Conservation (phyloP, 2,329 filamentous ascomycete species). For the Neopestalotiopsis rosae region DNA sequence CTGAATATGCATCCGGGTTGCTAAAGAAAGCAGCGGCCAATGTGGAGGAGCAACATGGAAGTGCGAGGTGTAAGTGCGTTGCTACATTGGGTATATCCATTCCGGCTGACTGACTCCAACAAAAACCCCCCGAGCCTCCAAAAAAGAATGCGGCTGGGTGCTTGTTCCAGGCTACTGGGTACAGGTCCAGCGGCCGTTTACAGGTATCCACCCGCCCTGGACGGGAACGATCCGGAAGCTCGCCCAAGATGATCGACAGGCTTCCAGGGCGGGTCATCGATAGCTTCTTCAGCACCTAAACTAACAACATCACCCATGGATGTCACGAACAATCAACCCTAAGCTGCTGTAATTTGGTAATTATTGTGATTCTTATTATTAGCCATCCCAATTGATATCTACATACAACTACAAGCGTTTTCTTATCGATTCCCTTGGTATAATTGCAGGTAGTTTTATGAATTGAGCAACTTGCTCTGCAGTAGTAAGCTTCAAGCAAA, state of each 20-base stretch:
- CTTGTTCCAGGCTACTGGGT: not conserved
- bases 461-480: not conserved
- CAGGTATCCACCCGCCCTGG: not conserved
- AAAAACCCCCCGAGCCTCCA: not conserved
- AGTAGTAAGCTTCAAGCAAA: not conserved
- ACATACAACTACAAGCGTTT: too few relatives aligned
- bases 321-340: not conserved
- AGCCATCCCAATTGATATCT: too few relatives aligned
- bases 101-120: too few relatives aligned
- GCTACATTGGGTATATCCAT: not conserved
- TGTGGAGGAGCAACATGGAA: not conserved
- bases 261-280: not conserved
- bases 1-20: not conserved
- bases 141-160: not conserved
- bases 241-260: constrained; percentile 1
- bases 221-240: not conserved
- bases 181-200: not conserved
- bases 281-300: not conserved
- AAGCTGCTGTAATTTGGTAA: not conserved
- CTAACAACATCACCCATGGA: not conserved
- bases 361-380: too few relatives aligned
- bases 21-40: not conserved
- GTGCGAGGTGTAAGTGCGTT: not conserved
- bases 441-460: not conserved
- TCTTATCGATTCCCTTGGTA: too few relatives aligned